Base-by-base conservation (phyloP, 345 rosid genomes). In the Salix caprea region DNA sequence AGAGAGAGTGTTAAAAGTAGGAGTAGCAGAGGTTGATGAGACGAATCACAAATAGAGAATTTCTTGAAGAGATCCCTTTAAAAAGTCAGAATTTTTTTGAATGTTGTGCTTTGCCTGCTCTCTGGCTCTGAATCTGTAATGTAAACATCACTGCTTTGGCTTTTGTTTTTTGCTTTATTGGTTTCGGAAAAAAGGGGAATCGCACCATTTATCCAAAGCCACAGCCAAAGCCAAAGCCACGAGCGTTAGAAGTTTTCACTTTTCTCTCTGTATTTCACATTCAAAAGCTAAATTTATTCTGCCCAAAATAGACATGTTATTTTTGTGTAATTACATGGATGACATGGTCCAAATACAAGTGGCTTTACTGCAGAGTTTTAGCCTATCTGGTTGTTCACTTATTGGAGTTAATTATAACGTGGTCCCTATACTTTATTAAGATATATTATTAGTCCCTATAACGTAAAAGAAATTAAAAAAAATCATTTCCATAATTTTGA, bases 121-220 rank as follows among this genome's bases (percentile, higher is more conserved):
- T 39, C 39, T 39, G 34, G 39, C 3, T 37, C 26, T 13, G 24
- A 37, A 37, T 24, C 36, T 60, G 40, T 14, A 2, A 18, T 36
- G 34, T 34, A 36, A 71, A 70, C 70, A 70, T 37, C 80, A 76
- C 14, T 69, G 72, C 85, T 80, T 74, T 80, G 72, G 60, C 67
- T 68, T 46, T 82, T 56, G 74, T 72, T 71, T 26, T 66, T 76
- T 42, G 81, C 85, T 86, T 88, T 82, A 82, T 79, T 77, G 81
- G 85, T 79, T 83, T 74, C 79, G 75, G 82, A 82, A 72, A 65
- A 40, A 79, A 82, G 46, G 46, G 46, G 69, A 83, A 73, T n/a
- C 70, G 39, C 65, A 64, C 79, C 7, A 54, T 70, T 74, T 61
- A 11, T 26, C 13, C 34, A 62, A 28, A 24, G 15, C 14, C 28